These are phyloP conservation scores for Proliferodiscus dingleyae DNA, from an alignment of 2,329 filamentous ascomycete species.

Conservation along the genomic window DNA sequence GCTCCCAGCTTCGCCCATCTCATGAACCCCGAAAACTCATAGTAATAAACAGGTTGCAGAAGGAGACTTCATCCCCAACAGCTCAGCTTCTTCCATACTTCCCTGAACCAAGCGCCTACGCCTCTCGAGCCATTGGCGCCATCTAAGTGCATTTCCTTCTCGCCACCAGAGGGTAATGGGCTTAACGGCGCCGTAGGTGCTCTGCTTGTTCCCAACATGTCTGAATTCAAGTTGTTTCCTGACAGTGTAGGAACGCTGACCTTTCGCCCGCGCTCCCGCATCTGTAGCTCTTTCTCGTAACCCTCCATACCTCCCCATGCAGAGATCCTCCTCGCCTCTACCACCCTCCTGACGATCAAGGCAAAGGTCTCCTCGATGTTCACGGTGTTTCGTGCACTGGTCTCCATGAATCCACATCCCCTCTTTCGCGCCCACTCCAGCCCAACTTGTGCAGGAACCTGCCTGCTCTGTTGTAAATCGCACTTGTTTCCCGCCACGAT, in stretches of 20 bases:
- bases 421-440: conserved; percentile 70
- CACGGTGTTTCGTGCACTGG: conserved; percentile 75
- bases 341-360: conserved; percentile 57
- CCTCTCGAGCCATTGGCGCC: not conserved
- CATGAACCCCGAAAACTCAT: too few species aligned
- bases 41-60: too few species aligned
- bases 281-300: conserved; percentile 3
- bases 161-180: conserved; percentile 4
- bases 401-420: conserved; percentile 86
- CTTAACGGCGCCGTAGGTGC: conserved; percentile 5
- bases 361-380: conserved; percentile 90
- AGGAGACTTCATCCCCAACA: conserved; percentile 15
- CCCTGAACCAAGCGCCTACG: conserved; percentile 7
- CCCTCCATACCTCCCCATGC: conserved; percentile 4
- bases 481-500: conserved; percentile 85
- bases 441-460: conserved; percentile 65
- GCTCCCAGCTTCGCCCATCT: not conserved
- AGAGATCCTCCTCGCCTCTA: conserved; percentile 38
- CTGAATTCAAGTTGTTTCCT: conserved; percentile 6
- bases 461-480: conserved; percentile 65
- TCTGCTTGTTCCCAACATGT: conserved; percentile 21
- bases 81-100: conserved; percentile 11
- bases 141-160: conserved; percentile 19
- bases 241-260: conserved; percentile 3
- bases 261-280: conserved; percentile 3